Evolutionary conservation across 2,329 filamentous ascomycete genomes (phyloP).

Genomic region (Epichloe sp.): DNA sequence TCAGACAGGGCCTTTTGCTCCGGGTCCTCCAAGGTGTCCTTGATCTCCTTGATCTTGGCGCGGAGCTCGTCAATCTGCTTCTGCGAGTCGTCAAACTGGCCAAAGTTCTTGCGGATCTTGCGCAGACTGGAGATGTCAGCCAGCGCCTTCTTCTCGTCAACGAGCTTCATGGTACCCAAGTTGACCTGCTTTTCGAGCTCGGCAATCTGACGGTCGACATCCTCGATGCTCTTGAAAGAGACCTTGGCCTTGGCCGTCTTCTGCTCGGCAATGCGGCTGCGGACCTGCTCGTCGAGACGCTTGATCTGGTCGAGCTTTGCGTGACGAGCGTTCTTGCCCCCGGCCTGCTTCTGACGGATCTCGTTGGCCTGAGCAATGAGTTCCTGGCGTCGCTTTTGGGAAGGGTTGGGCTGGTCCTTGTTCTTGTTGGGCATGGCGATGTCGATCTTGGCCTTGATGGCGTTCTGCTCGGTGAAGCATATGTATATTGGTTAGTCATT

Average conservation of each 20-base stretch:
- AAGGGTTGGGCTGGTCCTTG: slow-evolving; percentile 68
- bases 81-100: slow-evolving; percentile 69
- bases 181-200: slow-evolving; percentile 76
- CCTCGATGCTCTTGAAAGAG: slow-evolving; percentile 75
- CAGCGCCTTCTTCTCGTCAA: slow-evolving; percentile 93
- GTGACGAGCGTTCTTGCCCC: slow-evolving; percentile 69
- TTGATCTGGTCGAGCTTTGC: slow-evolving; percentile 82
- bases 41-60: slow-evolving; percentile 75
- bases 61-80: slow-evolving; percentile 83
- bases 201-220: slow-evolving; percentile 73
- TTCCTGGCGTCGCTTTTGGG: slow-evolving; percentile 72
- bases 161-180: slow-evolving; percentile 81
- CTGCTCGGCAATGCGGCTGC: slow-evolving; percentile 72
- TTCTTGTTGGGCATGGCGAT: slow-evolving; percentile 59
- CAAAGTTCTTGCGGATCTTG: slow-evolving; percentile 86
- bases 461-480: slow-evolving; percentile 46
- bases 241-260: slow-evolving; percentile 74
- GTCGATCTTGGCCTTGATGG: slow-evolving; percentile 80
- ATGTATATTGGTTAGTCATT: slow-evolving; percentile 5
- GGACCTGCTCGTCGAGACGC: slow-evolving; percentile 78
- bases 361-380: slow-evolving; percentile 69
- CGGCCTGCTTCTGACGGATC: slow-evolving; percentile 78
- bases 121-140: slow-evolving; percentile 69
- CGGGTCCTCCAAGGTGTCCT: slow-evolving; percentile 81
- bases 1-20: slow-evolving; percentile 81